phyloP scores from a whole-genome alignment of 2,329 filamentous ascomycete species.

The Diaporthe citri region DNA sequence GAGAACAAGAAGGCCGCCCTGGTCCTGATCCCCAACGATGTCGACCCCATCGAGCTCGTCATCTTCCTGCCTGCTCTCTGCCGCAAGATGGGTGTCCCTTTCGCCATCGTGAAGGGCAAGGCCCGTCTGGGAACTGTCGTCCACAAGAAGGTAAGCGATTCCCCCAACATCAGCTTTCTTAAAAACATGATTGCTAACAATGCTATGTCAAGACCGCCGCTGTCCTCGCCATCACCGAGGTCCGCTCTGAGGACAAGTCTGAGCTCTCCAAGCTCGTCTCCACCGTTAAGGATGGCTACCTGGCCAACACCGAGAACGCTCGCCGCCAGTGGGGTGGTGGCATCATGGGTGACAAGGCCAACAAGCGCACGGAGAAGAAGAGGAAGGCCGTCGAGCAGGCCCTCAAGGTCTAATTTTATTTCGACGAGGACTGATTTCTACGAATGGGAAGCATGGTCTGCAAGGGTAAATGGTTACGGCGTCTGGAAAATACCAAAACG shows the following conservation, averaged over 20 bases:
- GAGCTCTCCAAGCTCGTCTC: slow-evolving; percentile 97
- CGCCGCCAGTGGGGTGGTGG: slow-evolving; percentile 98
- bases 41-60: slow-evolving; percentile 99
- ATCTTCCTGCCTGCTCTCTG: slow-evolving; percentile 99
- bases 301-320: slow-evolving; percentile 92
- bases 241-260: slow-evolving; percentile 97
- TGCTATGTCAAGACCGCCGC: slow-evolving; percentile 81
- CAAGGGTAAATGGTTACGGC: slow-evolving; percentile 45
- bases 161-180: neutral
- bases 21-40: slow-evolving; percentile 98
- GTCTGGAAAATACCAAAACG: slow-evolving; percentile 52
- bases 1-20: slow-evolving; percentile 99
- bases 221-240: slow-evolving; percentile 95
- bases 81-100: slow-evolving; percentile 99
- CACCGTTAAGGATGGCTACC: slow-evolving; percentile 97
- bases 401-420: slow-evolving; percentile 89
- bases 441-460: slow-evolving; percentile 43
- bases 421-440: slow-evolving; percentile 39
- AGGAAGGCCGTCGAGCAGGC: slow-evolving; percentile 93
- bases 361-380: slow-evolving; percentile 83
- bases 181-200: neutral
- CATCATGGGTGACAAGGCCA: slow-evolving; percentile 98
- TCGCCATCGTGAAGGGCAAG: slow-evolving; percentile 99
- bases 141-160: slow-evolving; percentile 89
- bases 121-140: slow-evolving; percentile 98